Evolutionary conservation across 2,329 filamentous ascomycete species (phyloP), one percentile per base, ranked within the genome.

Genomic region (Pseudomassariella vexata): DNA sequence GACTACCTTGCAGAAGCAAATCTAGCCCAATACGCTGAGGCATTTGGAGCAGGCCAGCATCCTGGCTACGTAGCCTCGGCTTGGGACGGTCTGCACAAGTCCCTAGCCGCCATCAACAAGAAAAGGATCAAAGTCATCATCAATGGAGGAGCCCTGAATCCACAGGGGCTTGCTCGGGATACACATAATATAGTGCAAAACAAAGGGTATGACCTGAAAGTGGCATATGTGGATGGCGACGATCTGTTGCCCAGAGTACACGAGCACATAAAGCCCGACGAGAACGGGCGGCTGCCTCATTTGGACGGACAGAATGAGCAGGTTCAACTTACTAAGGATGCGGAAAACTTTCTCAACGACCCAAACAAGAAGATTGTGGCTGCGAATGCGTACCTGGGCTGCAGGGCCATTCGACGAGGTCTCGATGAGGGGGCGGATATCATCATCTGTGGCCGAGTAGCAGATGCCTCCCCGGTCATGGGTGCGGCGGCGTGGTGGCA

Each of bases 401-500:
- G 64, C 10, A 53, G 66, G 34, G 67, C 59, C 4, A 71, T 73
- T 10, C 55, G 60, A 5, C 51, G 53, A 16, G 68, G 58, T 3
- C 50, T 71, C 1, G 47, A 53, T 4, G 45, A 43, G 1, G 65
- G 65, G 0, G 67, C 66, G 2, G 58, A 67, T 12, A 66, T 72
- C 15, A 54, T 72, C 28, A 59, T 71, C 3, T 70, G 66, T 32
- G 68, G 68, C 0, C 57, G 68, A 4, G 65, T 65, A 2, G 59
- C 65, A 0, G 67, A 70, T 40, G 68, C 69, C 0, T 65, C 62
- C 3, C 70, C 68, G 0, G 69, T 74, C 0, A 73, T 77, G 36
- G 73, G 66, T 0, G 69, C 70, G 0, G 72, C 72, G 0, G 66
- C 65, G 44, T 77, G 62, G 55, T 78, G 71, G 65, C 62, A 77